Percentiles rank a stretch among this genome's conserved stretches.
Evolutionary conservation across 1,139 yeast genomes (phyloP).

Genomic region (Zygosaccharomyces pseudobailii): DNA sequence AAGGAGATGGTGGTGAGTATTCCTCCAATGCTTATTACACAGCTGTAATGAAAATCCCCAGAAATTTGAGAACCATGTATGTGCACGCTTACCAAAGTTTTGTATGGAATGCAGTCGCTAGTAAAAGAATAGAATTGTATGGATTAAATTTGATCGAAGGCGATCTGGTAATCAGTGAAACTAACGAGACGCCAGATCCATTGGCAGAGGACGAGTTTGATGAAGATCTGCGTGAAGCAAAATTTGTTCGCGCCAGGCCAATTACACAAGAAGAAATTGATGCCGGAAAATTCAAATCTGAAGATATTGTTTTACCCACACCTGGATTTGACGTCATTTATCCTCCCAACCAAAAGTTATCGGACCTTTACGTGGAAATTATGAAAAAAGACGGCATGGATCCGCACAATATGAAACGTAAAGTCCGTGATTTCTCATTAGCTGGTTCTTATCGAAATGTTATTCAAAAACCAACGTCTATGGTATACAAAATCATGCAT

Average conservation of each 20-base stretch:
- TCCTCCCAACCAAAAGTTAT: conserved; percentile 62
- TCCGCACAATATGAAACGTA: conserved; percentile 79
- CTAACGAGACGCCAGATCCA: conserved; percentile 21
- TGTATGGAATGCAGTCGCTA: conserved; percentile 86
- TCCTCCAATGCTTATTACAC: conserved; percentile 54
- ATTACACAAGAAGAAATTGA: conserved; percentile 71
- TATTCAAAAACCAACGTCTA: conserved; percentile 59
- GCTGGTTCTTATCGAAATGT: conserved; percentile 85
- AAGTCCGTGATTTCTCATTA: conserved; percentile 80
- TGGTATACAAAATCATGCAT: conserved; percentile 60
- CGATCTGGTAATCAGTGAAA: conserved; percentile 61
- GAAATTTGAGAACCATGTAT: conserved; percentile 89
- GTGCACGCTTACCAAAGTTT: conserved; percentile 97
- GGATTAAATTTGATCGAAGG: conserved; percentile 75
- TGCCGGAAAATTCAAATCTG: conserved; percentile 56
- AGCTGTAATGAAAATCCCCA: conserved; percentile 87
- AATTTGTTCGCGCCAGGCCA: conserved; percentile 58
- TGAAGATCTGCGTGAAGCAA: conserved; percentile 59
- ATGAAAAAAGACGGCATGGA: conserved; percentile 83
- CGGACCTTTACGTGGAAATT: conserved; percentile 58
- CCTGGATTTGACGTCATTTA: conserved; percentile 90
- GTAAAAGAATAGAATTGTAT: conserved; percentile 65
- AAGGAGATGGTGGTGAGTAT: conserved; percentile 45
- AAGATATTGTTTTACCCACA: conserved; percentile 84
- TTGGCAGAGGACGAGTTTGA: conserved; percentile 46